phyloP scores from a whole-genome alignment of 495 filamentous ascomycete species.

The Neurospora sp. region DNA sequence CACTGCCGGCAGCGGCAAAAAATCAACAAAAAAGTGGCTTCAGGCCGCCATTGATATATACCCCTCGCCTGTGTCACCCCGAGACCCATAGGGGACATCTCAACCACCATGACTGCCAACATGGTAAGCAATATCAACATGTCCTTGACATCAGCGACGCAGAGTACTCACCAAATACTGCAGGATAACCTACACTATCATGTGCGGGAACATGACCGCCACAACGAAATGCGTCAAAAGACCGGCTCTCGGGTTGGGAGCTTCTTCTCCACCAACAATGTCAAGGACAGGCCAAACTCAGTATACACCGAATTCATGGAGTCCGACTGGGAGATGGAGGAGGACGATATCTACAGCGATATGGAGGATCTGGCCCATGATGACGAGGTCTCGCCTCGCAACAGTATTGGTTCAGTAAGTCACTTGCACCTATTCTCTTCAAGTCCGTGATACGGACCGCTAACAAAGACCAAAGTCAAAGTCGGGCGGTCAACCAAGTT shows the following conservation, averaged over 20 bases:
- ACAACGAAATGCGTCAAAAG: slow-evolving; percentile 40
- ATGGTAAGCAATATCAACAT: background rate
- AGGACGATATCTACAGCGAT: slow-evolving; percentile 42
- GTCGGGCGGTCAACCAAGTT: slow-evolving; percentile 45
- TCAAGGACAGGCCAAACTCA: slow-evolving; percentile 45
- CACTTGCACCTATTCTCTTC: background rate
- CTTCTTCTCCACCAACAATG: slow-evolving; percentile 32
- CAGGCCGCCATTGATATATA: background rate
- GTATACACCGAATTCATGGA: slow-evolving; percentile 63
- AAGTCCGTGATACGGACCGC: slow-evolving; percentile 1
- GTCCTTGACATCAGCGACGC: background rate
- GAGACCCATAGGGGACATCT: background rate
- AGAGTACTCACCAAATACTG: slow-evolving; percentile 7
- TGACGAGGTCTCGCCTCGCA: slow-evolving; percentile 51
- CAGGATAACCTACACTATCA: slow-evolving; percentile 17
- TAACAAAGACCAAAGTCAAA: slow-evolving; percentile 30
- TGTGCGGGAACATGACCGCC: slow-evolving; percentile 9
- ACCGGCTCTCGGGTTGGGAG: slow-evolving; percentile 26
- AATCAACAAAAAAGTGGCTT: background rate
- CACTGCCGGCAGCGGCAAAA: background rate
- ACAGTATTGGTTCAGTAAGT: slow-evolving; percentile 59
- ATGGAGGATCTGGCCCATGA: slow-evolving; percentile 42
- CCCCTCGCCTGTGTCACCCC: background rate
- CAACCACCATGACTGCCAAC: slow-evolving; percentile 16
- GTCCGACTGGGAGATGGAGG: slow-evolving; percentile 57